A percentile compares a stretch with the other conserved stretches of the same genome.
These are phyloP conservation scores for Laguncularia racemosa DNA, from an alignment of 345 rosid genomes.

Conservation along the genomic window DNA sequence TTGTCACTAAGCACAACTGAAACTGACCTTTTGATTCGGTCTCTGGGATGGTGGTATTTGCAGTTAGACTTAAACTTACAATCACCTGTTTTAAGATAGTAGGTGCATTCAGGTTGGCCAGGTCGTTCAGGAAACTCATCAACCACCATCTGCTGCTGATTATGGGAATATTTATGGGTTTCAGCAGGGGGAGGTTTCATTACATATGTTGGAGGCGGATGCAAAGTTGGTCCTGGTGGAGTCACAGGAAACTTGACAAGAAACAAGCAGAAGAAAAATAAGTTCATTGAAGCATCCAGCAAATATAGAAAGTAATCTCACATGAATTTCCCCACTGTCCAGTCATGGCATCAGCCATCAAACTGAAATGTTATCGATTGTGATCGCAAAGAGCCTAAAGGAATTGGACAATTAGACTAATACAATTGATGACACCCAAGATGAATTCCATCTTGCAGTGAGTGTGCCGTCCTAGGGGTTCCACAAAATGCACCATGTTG, in stretches of 20 bases:
- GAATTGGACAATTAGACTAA: too few species aligned
- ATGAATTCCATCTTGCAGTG: too few species aligned
- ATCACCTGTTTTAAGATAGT: constrained; percentile 75
- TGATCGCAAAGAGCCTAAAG: too few species aligned
- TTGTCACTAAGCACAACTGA: constrained; percentile 63
- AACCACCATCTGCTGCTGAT: constrained; percentile 36
- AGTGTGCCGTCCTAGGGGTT: too few species aligned
- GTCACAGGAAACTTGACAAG: constrained; percentile 48
- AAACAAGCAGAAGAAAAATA: constrained; percentile 13
- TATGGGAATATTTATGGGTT: constrained; percentile 31
- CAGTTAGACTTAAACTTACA: constrained; percentile 79
- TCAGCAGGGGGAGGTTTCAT: constrained; percentile 32
- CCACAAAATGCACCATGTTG: too few species aligned
- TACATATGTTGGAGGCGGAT: constrained; percentile 37
- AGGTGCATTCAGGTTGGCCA: constrained; percentile 84
- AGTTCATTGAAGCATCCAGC: background rate
- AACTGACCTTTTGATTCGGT: constrained; percentile 33
- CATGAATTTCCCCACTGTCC: background rate
- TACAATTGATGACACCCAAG: too few species aligned
- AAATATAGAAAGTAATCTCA: background rate
- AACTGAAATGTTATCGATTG: too few species aligned
- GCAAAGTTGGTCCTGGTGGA: constrained; percentile 44
- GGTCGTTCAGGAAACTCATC: constrained; percentile 94
- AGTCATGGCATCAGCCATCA: background rate
- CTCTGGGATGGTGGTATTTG: constrained; percentile 90